A percentile compares a stretch with the other conserved stretches of the same genome.
Conservation (phyloP, 768 basidiomycete genomes). For the Rhodotorula toruloides region DNA sequence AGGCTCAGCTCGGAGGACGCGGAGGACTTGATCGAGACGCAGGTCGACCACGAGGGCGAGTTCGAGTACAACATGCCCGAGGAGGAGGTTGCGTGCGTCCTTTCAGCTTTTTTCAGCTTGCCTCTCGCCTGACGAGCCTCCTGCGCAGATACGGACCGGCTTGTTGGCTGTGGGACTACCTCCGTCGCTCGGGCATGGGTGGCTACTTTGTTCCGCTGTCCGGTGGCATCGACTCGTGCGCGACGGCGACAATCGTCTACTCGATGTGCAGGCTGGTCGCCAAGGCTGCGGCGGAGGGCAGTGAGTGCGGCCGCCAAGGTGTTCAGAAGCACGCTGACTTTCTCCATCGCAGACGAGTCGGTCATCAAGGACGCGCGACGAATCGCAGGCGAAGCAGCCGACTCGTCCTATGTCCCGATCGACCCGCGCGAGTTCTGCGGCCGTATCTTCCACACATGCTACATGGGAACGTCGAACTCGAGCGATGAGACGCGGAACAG, state of each 20-base stretch:
- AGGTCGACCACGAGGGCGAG: conserved; percentile 54
- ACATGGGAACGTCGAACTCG: conserved; percentile 98
- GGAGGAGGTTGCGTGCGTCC: conserved; percentile 91
- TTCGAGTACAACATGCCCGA: conserved; percentile 78
- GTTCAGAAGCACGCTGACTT: not conserved
- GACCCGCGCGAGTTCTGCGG: conserved; percentile 81
- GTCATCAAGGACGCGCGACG: conserved; percentile 87
- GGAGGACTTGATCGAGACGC: no score
- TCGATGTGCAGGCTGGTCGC: conserved; percentile 92
- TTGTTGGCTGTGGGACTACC: conserved; percentile 99
- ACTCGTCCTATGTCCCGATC: conserved; percentile 73
- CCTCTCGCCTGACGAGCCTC: no score
- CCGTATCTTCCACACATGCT: conserved; percentile 93
- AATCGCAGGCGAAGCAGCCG: conserved; percentile 75
- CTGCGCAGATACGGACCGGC: conserved; percentile 77
- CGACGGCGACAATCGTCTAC: conserved; percentile 88
- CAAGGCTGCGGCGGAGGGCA: conserved; percentile 72
- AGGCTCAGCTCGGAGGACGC: conserved; percentile 52
- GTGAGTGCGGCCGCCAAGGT: conserved; percentile 36
- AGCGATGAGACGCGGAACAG: conserved; percentile 74
- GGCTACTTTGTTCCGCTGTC: conserved; percentile 94
- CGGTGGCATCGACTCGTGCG: conserved; percentile 95
- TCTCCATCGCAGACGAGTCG: conserved; percentile 58
- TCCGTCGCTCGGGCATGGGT: conserved; percentile 83
- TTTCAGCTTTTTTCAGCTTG: not conserved